Conservation (phyloP, 495 filamentous ascomycete genomes). For the Daldinia bambusicola region DNA sequence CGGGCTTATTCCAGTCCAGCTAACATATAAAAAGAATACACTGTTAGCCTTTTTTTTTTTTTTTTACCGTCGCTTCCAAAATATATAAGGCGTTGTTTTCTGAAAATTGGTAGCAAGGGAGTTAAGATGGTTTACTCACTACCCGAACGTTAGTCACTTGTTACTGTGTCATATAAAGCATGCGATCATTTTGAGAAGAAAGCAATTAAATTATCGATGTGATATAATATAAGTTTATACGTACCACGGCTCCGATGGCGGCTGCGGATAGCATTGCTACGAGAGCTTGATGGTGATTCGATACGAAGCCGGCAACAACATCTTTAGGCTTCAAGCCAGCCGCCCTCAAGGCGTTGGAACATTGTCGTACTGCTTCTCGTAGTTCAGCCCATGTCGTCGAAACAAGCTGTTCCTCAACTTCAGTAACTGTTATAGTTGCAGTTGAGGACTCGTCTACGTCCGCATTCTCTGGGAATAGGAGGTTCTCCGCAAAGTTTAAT, state of each 20-base stretch:
- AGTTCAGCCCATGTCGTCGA: conserved; percentile 82
- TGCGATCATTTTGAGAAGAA: too few species aligned
- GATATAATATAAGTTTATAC: too few species aligned
- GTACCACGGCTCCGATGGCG: conserved; percentile 75
- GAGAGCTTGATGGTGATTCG: conserved; percentile 84
- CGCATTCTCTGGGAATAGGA: conserved; percentile 74
- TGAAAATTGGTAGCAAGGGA: too few species aligned
- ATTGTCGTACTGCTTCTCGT: conserved; percentile 77
- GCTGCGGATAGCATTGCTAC: conserved; percentile 87
- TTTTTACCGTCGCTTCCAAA: too few species aligned
- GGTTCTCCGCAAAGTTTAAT: conserved; percentile 92
- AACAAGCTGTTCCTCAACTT: conserved; percentile 68
- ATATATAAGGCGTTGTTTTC: too few species aligned
- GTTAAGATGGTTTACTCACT: too few species aligned
- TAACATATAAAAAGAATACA: too few species aligned
- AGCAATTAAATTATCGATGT: too few species aligned
- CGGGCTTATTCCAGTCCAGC: conserved; percentile 86
- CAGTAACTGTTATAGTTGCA: conserved; percentile 80
- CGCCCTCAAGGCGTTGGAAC: conserved; percentile 74
- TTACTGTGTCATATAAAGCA: too few species aligned
- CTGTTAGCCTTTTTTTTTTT: too few species aligned
- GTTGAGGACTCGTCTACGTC: conserved; percentile 64
- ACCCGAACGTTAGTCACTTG: too few species aligned
- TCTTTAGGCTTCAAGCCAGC: conserved; percentile 74
- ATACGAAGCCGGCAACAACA: conserved; percentile 82